A percentile compares a stretch with the other conserved stretches of the same genome.
phyloP scores from a whole-genome alignment of 2,329 filamentous ascomycete genomes.

The Arthrobotrys entomopaga region DNA sequence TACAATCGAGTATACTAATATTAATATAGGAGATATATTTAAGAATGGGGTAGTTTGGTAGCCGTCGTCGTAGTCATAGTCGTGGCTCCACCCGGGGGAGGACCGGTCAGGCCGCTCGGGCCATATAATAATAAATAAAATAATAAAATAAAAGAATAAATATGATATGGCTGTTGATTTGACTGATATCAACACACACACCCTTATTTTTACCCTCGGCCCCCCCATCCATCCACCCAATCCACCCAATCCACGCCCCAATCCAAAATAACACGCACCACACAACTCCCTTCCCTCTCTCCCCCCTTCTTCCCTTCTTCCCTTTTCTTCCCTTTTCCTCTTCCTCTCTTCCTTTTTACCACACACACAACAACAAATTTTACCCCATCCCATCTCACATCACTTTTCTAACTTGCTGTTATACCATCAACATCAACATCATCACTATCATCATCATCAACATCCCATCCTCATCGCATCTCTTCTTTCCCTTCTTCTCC shows the following conservation, averaged over 20 bases:
- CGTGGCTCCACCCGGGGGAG: too few relatives aligned
- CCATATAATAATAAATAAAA: too few relatives aligned
- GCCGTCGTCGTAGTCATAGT: too few relatives aligned
- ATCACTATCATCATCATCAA: slow-evolving; percentile 26
- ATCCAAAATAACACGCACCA: slow-evolving; percentile 1
- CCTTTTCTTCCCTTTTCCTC: slow-evolving; percentile 20
- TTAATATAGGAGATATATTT: too few relatives aligned
- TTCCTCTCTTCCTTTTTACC: slow-evolving; percentile 32
- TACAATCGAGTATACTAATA: too few relatives aligned
- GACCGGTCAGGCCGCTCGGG: too few relatives aligned
- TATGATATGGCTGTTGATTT: too few relatives aligned
- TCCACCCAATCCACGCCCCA: neutral
- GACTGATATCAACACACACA: too few relatives aligned
- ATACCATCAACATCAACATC: slow-evolving; percentile 19
- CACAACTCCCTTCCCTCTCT: slow-evolving; percentile 1
- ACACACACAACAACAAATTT: slow-evolving; percentile 56
- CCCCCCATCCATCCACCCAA: neutral
- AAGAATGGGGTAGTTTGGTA: too few relatives aligned
- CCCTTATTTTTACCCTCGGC: too few relatives aligned
- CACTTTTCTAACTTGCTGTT: neutral
- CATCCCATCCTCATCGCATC: slow-evolving; percentile 17
- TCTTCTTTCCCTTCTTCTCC: slow-evolving; percentile 3
- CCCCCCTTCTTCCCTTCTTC: slow-evolving; percentile 8
- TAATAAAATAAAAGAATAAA: too few relatives aligned
- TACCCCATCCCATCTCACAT: slow-evolving; percentile 29